phyloP scores from a whole-genome alignment of 192 early-diverging fungal species.

The Coemansia sp. region DNA sequence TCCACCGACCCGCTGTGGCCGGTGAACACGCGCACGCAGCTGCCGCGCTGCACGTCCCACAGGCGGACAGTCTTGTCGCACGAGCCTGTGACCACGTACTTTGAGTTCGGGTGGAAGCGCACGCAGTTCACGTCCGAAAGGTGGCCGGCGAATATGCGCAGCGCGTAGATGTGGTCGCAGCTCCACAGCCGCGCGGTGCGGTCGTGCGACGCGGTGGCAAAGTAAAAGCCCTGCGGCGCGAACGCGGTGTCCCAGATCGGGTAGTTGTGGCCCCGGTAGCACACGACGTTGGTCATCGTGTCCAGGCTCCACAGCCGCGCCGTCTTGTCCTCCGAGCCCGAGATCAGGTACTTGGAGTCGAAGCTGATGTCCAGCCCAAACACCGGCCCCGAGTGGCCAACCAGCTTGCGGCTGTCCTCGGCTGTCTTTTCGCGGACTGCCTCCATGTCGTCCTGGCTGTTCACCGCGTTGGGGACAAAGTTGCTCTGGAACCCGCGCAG shows the following conservation, averaged over 20 bases:
- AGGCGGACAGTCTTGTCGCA: slow-evolving; percentile 84
- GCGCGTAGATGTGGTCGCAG: slow-evolving; percentile 91
- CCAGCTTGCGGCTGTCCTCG: slow-evolving; percentile 60
- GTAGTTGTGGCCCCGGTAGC: slow-evolving; percentile 95
- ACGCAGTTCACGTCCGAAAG: slow-evolving; percentile 94
- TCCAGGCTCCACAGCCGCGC: slow-evolving; percentile 95
- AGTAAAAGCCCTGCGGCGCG: slow-evolving; percentile 89
- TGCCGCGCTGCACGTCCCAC: slow-evolving; percentile 92
- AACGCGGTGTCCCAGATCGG: slow-evolving; percentile 97
- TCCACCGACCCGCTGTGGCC: slow-evolving; percentile 83
- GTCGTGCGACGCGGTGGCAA: slow-evolving; percentile 95
- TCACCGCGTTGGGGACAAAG: slow-evolving; percentile 58
- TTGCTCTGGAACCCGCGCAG: slow-evolving; percentile 62
- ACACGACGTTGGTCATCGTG: slow-evolving; percentile 87
- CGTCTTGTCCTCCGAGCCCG: slow-evolving; percentile 89
- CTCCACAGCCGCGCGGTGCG: slow-evolving; percentile 95
- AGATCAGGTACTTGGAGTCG: slow-evolving; percentile 83
- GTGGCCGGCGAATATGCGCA: slow-evolving; percentile 98
- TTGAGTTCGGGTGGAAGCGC: slow-evolving; percentile 95
- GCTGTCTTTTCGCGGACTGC: slow-evolving; percentile 59
- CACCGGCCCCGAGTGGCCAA: slow-evolving; percentile 91
- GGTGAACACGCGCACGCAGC: slow-evolving; percentile 85
- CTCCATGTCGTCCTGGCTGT: slow-evolving; percentile 59
- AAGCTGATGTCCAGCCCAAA: slow-evolving; percentile 84
- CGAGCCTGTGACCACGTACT: slow-evolving; percentile 91